Conservation (phyloP, 1,139 yeast species). For the Debaryomycetaceae sp. region DNA sequence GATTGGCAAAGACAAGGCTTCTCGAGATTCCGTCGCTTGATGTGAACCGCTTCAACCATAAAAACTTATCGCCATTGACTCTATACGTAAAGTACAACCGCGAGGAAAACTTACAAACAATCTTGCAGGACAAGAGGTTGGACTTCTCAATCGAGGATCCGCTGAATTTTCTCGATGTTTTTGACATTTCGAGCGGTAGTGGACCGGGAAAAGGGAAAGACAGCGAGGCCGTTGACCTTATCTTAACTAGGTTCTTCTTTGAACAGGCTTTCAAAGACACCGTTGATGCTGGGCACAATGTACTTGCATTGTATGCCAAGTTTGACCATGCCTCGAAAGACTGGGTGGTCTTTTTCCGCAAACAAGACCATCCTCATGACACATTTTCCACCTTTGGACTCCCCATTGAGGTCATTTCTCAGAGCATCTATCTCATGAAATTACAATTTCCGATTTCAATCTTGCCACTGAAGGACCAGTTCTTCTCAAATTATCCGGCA, state of each 20-base stretch:
- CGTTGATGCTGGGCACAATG: conserved; percentile 8
- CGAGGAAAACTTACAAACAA: conserved; percentile 47
- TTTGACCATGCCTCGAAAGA: conserved; percentile 28
- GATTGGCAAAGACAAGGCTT: conserved; percentile 36
- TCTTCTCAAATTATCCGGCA: conserved; percentile 35
- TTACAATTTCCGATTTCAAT: conserved; percentile 33
- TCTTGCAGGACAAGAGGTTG: conserved; percentile 43
- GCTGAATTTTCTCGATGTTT: conserved; percentile 38
- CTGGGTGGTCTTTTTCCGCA: conserved; percentile 29
- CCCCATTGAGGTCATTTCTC: conserved; percentile 11
- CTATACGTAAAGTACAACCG: conserved; percentile 69
- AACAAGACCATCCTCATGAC: conserved; percentile 27
- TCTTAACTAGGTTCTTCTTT: conserved; percentile 2
- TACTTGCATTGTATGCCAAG: conserved; percentile 33
- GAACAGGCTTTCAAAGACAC: background rate
- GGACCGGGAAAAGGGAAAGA: background rate
- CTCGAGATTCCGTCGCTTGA: conserved; percentile 36
- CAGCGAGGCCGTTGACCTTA: conserved; percentile 4
- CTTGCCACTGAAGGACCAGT: conserved; percentile 31
- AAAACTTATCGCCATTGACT: conserved; percentile 66
- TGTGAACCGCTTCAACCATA: conserved; percentile 59
- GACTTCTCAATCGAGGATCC: conserved; percentile 42
- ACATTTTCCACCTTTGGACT: background rate
- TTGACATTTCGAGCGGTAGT: conserved; percentile 33
- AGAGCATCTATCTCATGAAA: conserved; percentile 27